Percentiles rank a stretch among this genome's conserved stretches.
Evolutionary conservation across 2,329 filamentous ascomycete genomes (phyloP).

Genomic region (Talaromyces sp.): DNA sequence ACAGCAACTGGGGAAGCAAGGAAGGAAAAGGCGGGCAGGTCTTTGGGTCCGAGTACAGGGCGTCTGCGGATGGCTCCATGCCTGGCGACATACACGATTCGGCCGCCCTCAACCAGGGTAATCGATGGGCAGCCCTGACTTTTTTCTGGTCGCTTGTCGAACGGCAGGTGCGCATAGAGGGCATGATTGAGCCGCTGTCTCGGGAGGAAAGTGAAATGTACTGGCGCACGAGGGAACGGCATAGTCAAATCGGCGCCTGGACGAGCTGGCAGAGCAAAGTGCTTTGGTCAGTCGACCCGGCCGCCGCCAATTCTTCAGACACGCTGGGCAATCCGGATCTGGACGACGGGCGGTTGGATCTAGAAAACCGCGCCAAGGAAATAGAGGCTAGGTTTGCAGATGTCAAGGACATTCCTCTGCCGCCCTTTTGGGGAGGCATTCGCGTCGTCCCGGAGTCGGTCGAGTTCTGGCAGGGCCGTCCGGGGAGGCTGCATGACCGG

Average conservation of each 20-base stretch:
- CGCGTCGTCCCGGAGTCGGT: constrained; percentile 78
- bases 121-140: constrained; percentile 73
- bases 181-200: constrained; percentile 60
- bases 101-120: constrained; percentile 37
- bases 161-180: constrained; percentile 87
- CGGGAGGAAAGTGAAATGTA: constrained; percentile 66
- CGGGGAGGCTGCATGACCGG: constrained; percentile 86
- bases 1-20: constrained; percentile 79
- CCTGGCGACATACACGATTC: constrained; percentile 10
- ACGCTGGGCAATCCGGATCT: constrained; percentile 28
- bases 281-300: constrained; percentile 43
- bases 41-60: constrained; percentile 21
- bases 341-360: constrained; percentile 64
- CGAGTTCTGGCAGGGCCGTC: constrained; percentile 94
- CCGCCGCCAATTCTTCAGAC: constrained; percentile 20
- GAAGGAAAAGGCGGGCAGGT: constrained; percentile 45
- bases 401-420: constrained; percentile 75
- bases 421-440: constrained; percentile 90
- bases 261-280: constrained; percentile 83
- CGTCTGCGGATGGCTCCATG: constrained; percentile 5
- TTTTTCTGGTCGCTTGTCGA: constrained; percentile 89
- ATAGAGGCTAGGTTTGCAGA: constrained; percentile 70
- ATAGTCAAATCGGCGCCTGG: constrained; percentile 85
- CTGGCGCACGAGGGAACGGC: constrained; percentile 64
- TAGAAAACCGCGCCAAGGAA: constrained; percentile 74